These are phyloP conservation scores for Chlamydomonas incerta DNA, from an alignment of 139 green algal genomes.

Conservation along the genomic window DNA sequence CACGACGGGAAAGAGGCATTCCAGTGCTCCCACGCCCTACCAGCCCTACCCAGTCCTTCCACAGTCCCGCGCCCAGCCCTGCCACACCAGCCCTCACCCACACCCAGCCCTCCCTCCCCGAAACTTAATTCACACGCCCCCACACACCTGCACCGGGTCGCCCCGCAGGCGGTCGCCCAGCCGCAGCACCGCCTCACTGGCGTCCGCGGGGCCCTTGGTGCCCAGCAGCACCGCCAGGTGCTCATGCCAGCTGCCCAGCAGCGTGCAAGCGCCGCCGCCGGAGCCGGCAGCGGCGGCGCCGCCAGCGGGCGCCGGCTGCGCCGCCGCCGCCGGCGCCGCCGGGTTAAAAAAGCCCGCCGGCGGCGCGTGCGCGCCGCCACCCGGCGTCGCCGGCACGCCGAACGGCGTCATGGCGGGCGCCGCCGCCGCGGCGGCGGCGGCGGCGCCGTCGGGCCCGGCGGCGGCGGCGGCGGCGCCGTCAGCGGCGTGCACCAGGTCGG, in stretches of 20 bases:
- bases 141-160: constrained; percentile 54
- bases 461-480: not conserved
- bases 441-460: not conserved
- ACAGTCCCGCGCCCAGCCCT: no score
- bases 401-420: not conserved
- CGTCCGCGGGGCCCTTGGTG: constrained; percentile 58
- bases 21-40: no score
- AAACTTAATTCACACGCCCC: no score
- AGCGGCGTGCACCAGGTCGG: constrained; percentile 53
- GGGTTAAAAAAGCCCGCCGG: constrained; percentile 7
- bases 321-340: not conserved
- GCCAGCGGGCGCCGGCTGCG: not conserved
- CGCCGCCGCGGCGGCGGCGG: not conserved
- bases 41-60: no score
- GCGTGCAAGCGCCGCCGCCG: not conserved
- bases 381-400: no score
- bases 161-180: constrained; percentile 76
- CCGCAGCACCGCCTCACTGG: constrained; percentile 65
- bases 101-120: no score
- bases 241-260: constrained; percentile 75
- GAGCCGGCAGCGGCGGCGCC: not conserved
- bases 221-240: constrained; percentile 82
- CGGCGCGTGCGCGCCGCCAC: no score
- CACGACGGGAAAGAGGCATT: no score
- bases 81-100: no score